Evolutionary conservation across 345 rosid genomes (phyloP).

Genomic region (Tarenaya hassleriana): DNA sequence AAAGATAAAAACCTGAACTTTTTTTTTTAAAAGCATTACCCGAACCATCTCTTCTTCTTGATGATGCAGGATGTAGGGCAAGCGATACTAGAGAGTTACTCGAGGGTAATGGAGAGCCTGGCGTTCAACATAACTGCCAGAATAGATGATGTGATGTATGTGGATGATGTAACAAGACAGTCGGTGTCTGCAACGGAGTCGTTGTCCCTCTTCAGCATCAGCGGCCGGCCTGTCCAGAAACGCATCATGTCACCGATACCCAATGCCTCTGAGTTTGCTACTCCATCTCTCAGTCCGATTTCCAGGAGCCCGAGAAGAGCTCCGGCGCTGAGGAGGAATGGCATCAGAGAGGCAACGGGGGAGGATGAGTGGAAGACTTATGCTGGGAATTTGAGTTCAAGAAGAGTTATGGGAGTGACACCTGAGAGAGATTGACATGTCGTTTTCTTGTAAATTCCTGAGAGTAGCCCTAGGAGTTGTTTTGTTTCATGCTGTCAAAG

Average conservation of each 20-base stretch:
- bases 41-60: too few relatives aligned
- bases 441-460: background rate
- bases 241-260: slow-evolving; percentile 55
- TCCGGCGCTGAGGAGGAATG: slow-evolving; percentile 32
- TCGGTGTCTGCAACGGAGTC: slow-evolving; percentile 57
- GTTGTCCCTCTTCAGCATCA: slow-evolving; percentile 54
- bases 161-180: slow-evolving; percentile 62
- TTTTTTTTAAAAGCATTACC: too few relatives aligned
- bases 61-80: slow-evolving; percentile 87
- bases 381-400: slow-evolving; percentile 62
- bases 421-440: slow-evolving; percentile 64
- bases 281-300: slow-evolving; percentile 55
- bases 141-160: slow-evolving; percentile 89
- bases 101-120: slow-evolving; percentile 96
- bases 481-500: slow-evolving; percentile 10
- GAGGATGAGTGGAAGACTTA: slow-evolving; percentile 40
- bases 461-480: slow-evolving; percentile 12
- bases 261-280: slow-evolving; percentile 68
- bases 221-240: slow-evolving; percentile 65
- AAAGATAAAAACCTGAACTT: too few relatives aligned
- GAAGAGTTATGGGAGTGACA: slow-evolving; percentile 60
- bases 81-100: slow-evolving; percentile 93
- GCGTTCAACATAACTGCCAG: slow-evolving; percentile 98
- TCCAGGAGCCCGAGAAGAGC: slow-evolving; percentile 57
- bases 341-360: slow-evolving; percentile 31